Conservation (phyloP, 1,284 basidiomycete genomes). For the Malassezia vespertilionis region DNA sequence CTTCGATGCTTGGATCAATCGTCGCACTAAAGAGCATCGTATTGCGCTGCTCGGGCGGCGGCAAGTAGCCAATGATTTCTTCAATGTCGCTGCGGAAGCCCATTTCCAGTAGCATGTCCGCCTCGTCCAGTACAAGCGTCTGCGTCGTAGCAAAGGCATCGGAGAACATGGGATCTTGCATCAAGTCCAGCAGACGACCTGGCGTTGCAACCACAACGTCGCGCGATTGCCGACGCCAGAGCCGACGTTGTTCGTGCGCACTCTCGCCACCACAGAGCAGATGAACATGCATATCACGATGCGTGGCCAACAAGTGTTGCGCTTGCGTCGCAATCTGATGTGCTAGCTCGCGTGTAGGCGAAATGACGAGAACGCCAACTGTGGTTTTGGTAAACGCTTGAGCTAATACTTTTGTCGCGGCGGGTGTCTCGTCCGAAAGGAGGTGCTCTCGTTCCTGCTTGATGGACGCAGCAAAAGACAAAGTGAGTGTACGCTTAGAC, state of each 20-base stretch:
- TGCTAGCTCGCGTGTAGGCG: constrained; percentile 86
- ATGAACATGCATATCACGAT: constrained; percentile 53
- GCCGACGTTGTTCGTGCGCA: constrained; percentile 59
- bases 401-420: no score
- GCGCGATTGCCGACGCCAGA: constrained; percentile 58
- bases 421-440: no score
- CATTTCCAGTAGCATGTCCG: constrained; percentile 89
- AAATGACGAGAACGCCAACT: constrained; percentile 73
- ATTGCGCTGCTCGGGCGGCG: constrained; percentile 60
- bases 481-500: constrained; percentile 10
- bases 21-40: constrained; percentile 94
- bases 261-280: constrained; percentile 71
- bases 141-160: constrained; percentile 50
- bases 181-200: constrained; percentile 71
- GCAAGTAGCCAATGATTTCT: constrained; percentile 62
- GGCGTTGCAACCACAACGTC: constrained; percentile 90
- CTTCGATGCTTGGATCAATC: constrained; percentile 51
- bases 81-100: constrained; percentile 86
- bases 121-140: constrained; percentile 82
- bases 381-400: no score
- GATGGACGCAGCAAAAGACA: background rate
- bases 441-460: no score
- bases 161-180: constrained; percentile 49
- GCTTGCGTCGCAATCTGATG: constrained; percentile 86
- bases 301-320: constrained; percentile 58